These are phyloP conservation scores for Arachnopeziza araneosa DNA, from an alignment of 2,329 filamentous ascomycete species.

Conservation along the genomic window DNA sequence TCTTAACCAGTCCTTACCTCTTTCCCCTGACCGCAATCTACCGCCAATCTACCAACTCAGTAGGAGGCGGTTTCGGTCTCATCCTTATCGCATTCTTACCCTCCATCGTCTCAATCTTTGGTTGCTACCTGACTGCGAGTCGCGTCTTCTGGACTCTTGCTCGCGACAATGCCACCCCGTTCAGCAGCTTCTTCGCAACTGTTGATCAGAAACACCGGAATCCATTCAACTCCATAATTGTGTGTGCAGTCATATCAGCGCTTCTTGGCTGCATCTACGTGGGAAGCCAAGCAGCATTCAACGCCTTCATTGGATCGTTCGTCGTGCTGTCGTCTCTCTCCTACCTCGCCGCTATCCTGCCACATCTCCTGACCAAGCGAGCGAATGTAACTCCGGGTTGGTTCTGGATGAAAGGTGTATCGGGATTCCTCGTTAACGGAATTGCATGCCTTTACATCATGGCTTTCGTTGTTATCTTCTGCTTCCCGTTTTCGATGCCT, in stretches of 20 bases:
- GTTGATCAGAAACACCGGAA: constrained; percentile 41
- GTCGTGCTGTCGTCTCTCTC: constrained; percentile 47
- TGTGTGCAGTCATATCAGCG: constrained; percentile 43
- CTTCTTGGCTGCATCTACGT: constrained; percentile 59
- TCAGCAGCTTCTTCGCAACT: constrained; percentile 38
- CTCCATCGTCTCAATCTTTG: constrained; percentile 44
- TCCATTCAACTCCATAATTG: constrained; percentile 49
- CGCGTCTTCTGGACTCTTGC: constrained; percentile 57
- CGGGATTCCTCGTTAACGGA: constrained; percentile 45
- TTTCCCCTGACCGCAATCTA: constrained; percentile 67
- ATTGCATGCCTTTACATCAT: constrained; percentile 51
- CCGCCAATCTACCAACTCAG: constrained; percentile 48
- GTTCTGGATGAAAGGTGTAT: constrained; percentile 46
- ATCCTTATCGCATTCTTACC: constrained; percentile 49
- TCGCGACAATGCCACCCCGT: constrained; percentile 50
- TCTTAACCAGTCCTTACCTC: constrained; percentile 42
- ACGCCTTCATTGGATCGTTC: constrained; percentile 56
- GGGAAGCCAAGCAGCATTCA: constrained; percentile 57
- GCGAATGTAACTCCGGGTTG: constrained; percentile 46
- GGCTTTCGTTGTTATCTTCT: constrained; percentile 57
- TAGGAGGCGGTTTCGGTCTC: constrained; percentile 44
- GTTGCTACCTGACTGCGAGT: constrained; percentile 52
- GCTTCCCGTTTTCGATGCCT: constrained; percentile 46
- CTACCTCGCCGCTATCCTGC: constrained; percentile 57
- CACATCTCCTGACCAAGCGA: constrained; percentile 42